These are phyloP conservation scores for Hortaea werneckii DNA, from an alignment of 2,329 filamentous ascomycete genomes.

Conservation along the genomic window DNA sequence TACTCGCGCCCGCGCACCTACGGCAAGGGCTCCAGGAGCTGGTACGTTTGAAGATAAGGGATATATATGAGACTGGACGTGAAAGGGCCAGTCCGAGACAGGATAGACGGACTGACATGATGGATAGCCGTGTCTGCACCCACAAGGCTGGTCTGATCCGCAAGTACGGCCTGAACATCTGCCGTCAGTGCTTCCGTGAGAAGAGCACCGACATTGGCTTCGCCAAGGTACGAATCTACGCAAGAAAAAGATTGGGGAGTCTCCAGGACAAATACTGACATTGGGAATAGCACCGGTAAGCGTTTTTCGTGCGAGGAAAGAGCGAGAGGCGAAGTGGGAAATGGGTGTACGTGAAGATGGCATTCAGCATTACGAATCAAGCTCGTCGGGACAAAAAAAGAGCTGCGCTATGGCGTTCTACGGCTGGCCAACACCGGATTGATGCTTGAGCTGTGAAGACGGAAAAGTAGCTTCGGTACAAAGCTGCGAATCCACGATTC, in stretches of 20 bases:
- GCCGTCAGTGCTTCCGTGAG: constrained; percentile 62
- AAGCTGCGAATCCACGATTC: background rate
- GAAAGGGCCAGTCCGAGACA: constrained; percentile 1
- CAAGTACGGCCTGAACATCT: constrained; percentile 94
- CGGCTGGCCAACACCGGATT: background rate
- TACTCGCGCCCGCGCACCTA: constrained; percentile 95
- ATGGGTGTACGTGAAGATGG: background rate
- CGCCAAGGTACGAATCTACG: constrained; percentile 45
- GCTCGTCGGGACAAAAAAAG: background rate
- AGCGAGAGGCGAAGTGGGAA: background rate
- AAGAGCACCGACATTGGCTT: constrained; percentile 59
- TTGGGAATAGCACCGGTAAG: constrained; percentile 23
- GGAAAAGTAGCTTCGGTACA: background rate
- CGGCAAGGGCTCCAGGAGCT: constrained; percentile 90
- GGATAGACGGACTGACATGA: constrained; percentile 18
- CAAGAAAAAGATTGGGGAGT: background rate
- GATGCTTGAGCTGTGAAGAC: background rate
- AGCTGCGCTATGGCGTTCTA: background rate
- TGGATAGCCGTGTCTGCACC: constrained; percentile 66
- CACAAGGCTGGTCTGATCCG: constrained; percentile 98
- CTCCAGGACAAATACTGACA: constrained; percentile 7
- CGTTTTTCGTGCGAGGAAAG: background rate
- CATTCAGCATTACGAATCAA: background rate
- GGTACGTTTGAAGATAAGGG: constrained; percentile 51
- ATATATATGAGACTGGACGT: background rate